phyloP scores from a whole-genome alignment of 305 asterid genomes.

The Fraxinus paxiana region DNA sequence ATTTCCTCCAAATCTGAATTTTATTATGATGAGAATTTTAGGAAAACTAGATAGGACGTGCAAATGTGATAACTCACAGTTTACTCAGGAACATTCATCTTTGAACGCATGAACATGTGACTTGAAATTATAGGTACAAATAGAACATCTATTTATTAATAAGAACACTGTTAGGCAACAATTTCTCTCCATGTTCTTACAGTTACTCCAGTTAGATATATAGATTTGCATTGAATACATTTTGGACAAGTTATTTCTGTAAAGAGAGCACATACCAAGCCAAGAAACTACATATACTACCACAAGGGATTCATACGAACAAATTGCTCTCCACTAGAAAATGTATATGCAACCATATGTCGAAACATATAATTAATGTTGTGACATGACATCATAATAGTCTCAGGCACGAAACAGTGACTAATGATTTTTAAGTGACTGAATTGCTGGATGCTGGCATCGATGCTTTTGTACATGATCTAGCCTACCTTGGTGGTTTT shows the following conservation, averaged over 20 bases:
- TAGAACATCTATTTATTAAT: neutral
- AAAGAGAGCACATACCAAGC: neutral
- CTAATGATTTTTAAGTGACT: neutral
- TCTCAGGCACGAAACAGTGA: neutral
- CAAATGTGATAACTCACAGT: neutral
- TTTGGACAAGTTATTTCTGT: neutral
- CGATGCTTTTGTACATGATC: constrained; percentile 9
- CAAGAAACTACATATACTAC: neutral
- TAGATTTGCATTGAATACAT: neutral
- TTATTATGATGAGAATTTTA: constrained; percentile 21
- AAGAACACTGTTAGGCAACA: neutral
- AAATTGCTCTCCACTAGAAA: neutral
- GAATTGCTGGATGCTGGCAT: neutral
- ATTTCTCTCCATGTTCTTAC: neutral
- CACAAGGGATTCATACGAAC: neutral
- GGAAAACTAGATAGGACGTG: constrained; percentile 7
- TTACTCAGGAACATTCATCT: constrained; percentile 10
- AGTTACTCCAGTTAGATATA: neutral
- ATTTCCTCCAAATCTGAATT: constrained; percentile 35
- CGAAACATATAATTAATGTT: neutral
- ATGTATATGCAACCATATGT: neutral
- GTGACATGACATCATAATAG: neutral
- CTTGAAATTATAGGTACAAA: constrained; percentile 17
- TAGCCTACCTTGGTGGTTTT: constrained; percentile 3
- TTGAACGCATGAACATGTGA: constrained; percentile 14